Base-by-base conservation (phyloP, 2,329 filamentous ascomycete genomes). In the Epichloe festucae region DNA sequence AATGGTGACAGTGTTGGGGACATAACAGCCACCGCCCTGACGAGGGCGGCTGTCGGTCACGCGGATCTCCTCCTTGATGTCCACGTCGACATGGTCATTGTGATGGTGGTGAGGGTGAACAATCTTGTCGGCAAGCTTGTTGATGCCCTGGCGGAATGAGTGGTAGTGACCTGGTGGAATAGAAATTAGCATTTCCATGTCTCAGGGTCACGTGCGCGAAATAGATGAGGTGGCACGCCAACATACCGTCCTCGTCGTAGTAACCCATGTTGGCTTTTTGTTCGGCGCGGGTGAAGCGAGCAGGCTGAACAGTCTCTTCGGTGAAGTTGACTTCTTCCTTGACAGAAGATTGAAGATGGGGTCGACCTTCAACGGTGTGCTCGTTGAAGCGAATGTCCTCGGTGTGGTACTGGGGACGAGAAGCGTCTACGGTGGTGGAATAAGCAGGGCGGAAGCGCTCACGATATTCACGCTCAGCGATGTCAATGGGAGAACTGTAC, bases 1-100 rank as follows among this genome's bases (percentile, higher is more conserved):
- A 73, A 98, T 96, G 69, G 90, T 91, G 71, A 97, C 90, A 63
- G 89, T 95, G 79, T 93, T 90, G 68, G 84, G 78, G 54, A 74
- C 61, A 58, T 66, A 65, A 47, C 63, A 59, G 53, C 63, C 65
- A 54, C 63, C 47, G n/a, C 56, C 58, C 51, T 53, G 52, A 53
- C 63, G 58, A 54, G 60, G 57, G 48, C 62, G 60, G 58, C 63
- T 54, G 56, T 58, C 59, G 52, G 55, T 63, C 41, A 57, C 48
- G 45, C 63, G 50, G 19, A 54, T 48, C 19, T 54, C 60, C 40
- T 59, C 60, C 52, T 65, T 66, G 56, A 62, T 62, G 66, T 78
- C 74, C 58, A 70, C 64, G 61, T 79, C 73, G 58, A 71, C 67
- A 55, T 75, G 70, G 59, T 77, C 72, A 51, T 54, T 66, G 66